Evolutionary conservation across 1,284 basidiomycete species (phyloP).

Genomic region (Gymnopus androsaceus): DNA sequence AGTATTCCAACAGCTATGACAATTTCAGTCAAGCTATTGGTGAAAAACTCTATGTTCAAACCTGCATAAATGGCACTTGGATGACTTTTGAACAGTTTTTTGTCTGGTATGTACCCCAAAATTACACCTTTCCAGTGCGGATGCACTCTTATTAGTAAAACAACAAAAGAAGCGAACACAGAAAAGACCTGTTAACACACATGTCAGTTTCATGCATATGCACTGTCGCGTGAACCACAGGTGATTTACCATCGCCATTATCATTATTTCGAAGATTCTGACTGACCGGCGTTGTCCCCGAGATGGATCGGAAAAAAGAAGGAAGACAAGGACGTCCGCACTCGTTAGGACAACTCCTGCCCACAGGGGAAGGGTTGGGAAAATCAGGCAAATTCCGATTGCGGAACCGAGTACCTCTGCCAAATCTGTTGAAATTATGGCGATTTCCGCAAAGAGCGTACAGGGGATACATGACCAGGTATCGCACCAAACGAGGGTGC

Average conservation of each 20-base stretch:
- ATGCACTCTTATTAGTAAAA: slow-evolving; percentile 67
- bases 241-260: slow-evolving; percentile 52
- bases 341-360: slow-evolving; percentile 78
- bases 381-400: slow-evolving; percentile 64
- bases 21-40: background rate
- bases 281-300: slow-evolving; percentile 38
- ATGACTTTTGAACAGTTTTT: slow-evolving; percentile 47
- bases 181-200: slow-evolving; percentile 52
- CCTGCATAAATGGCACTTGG: slow-evolving; percentile 72
- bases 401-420: slow-evolving; percentile 69
- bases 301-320: slow-evolving; percentile 44
- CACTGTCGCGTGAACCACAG: background rate
- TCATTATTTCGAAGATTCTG: slow-evolving; percentile 65
- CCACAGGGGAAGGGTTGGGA: slow-evolving; percentile 75
- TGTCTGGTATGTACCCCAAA: slow-evolving; percentile 72
- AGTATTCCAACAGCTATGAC: slow-evolving; percentile 64
- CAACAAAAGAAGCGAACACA: slow-evolving; percentile 72
- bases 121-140: slow-evolving; percentile 76
- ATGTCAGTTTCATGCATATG: background rate
- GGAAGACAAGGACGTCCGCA: slow-evolving; percentile 68
- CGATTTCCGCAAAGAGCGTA: slow-evolving; percentile 66
- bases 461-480: slow-evolving; percentile 55
- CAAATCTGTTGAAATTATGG: slow-evolving; percentile 76
- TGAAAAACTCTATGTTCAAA: slow-evolving; percentile 26
- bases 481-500: slow-evolving; percentile 49